These are phyloP conservation scores for Megacollybia marginata DNA, from an alignment of 768 basidiomycete genomes.

Conservation along the genomic window DNA sequence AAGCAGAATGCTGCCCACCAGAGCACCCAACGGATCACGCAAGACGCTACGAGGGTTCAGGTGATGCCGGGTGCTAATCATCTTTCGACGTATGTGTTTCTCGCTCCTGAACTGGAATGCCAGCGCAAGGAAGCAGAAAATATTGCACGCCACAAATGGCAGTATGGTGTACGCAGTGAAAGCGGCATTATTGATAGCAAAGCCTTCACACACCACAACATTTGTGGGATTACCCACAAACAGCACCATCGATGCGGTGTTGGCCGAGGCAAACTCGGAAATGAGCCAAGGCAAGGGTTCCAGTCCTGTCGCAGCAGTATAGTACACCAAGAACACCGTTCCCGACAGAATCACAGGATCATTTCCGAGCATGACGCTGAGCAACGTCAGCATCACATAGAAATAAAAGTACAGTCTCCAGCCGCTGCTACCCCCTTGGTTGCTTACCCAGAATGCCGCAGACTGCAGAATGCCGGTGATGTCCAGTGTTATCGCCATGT, in stretches of 20 bases:
- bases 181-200: conserved; percentile 65
- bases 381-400: conserved; percentile 72
- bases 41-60: conserved; percentile 56
- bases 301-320: conserved; percentile 60
- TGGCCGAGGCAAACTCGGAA: conserved; percentile 71
- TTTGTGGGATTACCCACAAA: conserved; percentile 94
- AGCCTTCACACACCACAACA: conserved; percentile 85
- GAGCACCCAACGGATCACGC: conserved; percentile 65
- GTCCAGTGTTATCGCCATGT: conserved; percentile 89
- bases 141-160: conserved; percentile 63
- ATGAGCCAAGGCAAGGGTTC: conserved; percentile 63
- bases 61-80: conserved; percentile 25
- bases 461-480: conserved; percentile 81
- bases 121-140: conserved; percentile 57
- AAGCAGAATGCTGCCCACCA: conserved; percentile 65
- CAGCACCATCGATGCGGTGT: conserved; percentile 66
- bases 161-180: conserved; percentile 82
- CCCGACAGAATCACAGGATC: conserved; percentile 92
- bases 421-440: conserved; percentile 69
- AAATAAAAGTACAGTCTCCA: conserved; percentile 70
- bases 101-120: conserved; percentile 49
- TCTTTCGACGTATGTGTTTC: conserved; percentile 44
- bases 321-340: conserved; percentile 85
- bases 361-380: conserved; percentile 82
- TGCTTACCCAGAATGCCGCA: conserved; percentile 85